Evolutionary conservation across 495 filamentous ascomycete species (phyloP), one percentile per base, ranked within the genome.

Genomic region (Bathelium albidoporum): DNA sequence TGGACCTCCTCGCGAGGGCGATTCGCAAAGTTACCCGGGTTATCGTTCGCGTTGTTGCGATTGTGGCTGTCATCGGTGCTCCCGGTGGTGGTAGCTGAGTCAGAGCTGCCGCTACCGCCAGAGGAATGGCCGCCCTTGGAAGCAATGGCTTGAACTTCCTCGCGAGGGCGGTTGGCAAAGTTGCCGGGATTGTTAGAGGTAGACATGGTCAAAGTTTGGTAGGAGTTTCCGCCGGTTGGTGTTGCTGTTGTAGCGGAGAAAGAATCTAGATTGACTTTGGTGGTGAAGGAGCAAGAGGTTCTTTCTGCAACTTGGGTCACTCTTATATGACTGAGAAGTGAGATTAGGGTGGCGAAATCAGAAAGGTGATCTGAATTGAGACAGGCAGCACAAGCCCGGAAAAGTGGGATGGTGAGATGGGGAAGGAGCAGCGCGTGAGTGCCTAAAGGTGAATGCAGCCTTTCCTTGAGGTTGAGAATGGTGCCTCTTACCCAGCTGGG

Each of bases 21-120:
- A 66, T 75, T 74, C 65, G 73, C 72, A 59, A 75, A 74, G 66
- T 75, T 75, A 59, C 63, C 61, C 1, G 73, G 73, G 65, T 74
- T 74, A 5, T 29, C 49, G 16, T 2, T 16, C 63, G 67, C 65
- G 60, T 71, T 68, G 41, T 64, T 59, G 29, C 58, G 34, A 18
- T 43, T 64, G 55, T 63, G 59, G 60, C 9, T 7, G 12, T 10
- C 18, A 3, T 49, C 44, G 20, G 44, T 18, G 20, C 9, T 20
- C 9, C 3, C 5, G 44, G 44, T 18, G 20, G 44, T 24, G 9
- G 2, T 16, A 55, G 20, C 16, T 5, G 34, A 39, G 34, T 39
- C 5, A 39, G 34, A 39, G 34, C 5, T 14, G 61, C 82, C 83
- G 41, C 76, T 78, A 16, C 76, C 73, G 58, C 63, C 53, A 10